Conservation (phyloP, 441 rosid genomes). For the Populus hybrid region DNA sequence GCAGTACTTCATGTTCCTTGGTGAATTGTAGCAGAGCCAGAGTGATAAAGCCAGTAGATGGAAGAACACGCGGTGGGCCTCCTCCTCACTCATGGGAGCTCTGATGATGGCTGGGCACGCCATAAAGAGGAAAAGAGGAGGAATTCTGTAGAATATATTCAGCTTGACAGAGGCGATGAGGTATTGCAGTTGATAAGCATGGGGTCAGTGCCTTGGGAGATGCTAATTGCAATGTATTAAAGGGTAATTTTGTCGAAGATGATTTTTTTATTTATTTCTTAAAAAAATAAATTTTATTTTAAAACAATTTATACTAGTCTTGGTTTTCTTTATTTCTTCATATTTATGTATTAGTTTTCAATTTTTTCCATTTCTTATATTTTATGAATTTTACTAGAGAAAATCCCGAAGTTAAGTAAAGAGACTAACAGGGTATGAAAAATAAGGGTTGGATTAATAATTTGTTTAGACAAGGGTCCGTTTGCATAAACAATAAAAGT, state of each 20-base stretch:
- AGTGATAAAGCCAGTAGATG: constrained; percentile 82
- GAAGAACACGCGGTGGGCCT: no score
- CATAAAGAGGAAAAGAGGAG: constrained; percentile 25
- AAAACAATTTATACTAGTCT: no score
- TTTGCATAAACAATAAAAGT: no score
- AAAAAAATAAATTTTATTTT: no score
- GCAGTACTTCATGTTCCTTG: constrained; percentile 76
- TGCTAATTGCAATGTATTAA: no score
- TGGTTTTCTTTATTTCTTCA: no score
- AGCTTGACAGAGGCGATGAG: constrained; percentile 20
- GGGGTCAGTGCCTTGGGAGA: constrained; percentile 17
- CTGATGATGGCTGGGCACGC: constrained; percentile 31
- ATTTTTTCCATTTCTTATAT: no score
- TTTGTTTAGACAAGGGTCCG: neutral
- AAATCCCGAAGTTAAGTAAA: no score
- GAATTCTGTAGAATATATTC: constrained; percentile 14
- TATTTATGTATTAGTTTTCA: no score
- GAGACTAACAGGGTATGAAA: neutral
- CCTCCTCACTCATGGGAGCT: constrained; percentile 19
- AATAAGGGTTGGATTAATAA: neutral
- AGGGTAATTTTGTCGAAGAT: neutral
- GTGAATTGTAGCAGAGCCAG: constrained; percentile 85
- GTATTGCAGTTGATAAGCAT: constrained; percentile 4
- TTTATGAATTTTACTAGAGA: neutral
- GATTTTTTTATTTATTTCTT: no score